phyloP scores from a whole-genome alignment of 179 eudicot species.

The Heliamphora pulchella region DNA sequence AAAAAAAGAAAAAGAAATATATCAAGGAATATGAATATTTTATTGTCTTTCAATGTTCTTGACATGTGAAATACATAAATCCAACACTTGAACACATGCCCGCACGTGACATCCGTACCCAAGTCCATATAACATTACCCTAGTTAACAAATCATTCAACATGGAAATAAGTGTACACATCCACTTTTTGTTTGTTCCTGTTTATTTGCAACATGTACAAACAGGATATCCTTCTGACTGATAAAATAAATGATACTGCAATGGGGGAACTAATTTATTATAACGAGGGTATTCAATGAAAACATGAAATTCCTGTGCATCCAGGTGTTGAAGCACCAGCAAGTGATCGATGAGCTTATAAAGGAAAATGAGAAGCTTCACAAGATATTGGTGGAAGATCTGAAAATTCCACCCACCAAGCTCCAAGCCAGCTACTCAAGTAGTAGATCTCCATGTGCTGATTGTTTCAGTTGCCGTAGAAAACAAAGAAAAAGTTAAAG shows the following conservation, averaged over 20 bases:
- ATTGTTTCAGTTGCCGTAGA: conserved; percentile 86
- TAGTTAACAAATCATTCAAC: conserved; percentile 3
- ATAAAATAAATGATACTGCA: too few relatives aligned
- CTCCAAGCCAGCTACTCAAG: conserved; percentile 35
- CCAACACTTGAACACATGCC: too few relatives aligned
- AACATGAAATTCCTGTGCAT: neutral
- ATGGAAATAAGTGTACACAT: neutral
- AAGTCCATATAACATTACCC: too few relatives aligned
- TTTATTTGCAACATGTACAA: neutral
- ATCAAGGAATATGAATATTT: too few relatives aligned
- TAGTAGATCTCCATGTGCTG: conserved; percentile 42
- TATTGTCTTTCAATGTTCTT: too few relatives aligned
- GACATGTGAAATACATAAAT: too few relatives aligned
- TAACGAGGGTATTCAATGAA: neutral
- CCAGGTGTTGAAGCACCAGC: conserved; percentile 84
- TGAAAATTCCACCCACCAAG: conserved; percentile 61
- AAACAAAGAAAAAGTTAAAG: conserved; percentile 47
- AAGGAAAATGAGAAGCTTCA: conserved; percentile 87
- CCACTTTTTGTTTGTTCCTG: neutral
- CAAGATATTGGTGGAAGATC: conserved; percentile 63
- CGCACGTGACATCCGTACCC: too few relatives aligned
- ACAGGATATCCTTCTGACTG: too few relatives aligned
- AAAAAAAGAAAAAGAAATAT: too few relatives aligned
- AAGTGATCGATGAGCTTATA: conserved; percentile 69
- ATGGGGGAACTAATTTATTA: too few relatives aligned